phyloP scores from a whole-genome alignment of 345 rosid species.

The Stellera chamaejasme region DNA sequence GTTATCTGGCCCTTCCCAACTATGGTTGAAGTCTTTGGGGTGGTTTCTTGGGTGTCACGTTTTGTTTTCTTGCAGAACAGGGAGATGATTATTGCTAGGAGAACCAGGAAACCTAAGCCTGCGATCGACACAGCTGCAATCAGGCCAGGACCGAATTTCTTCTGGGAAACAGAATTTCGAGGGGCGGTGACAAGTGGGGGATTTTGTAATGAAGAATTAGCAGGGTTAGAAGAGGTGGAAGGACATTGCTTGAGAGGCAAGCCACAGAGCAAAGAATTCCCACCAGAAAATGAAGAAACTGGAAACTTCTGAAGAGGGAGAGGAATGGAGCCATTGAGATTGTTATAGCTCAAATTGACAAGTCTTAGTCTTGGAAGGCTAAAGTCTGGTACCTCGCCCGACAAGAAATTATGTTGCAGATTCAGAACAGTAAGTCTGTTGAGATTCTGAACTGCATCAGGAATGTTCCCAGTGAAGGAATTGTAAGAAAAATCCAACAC shows the following conservation, averaged over 20 bases:
- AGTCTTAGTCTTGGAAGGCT: constrained; percentile 38
- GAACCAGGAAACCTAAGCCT: constrained; percentile 31
- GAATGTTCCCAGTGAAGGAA: constrained; percentile 51
- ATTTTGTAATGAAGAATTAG: constrained; percentile 27
- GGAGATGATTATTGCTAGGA: constrained; percentile 25
- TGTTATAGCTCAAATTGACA: constrained; percentile 54
- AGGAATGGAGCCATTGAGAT: constrained; percentile 60
- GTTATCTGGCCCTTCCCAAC: constrained; percentile 27
- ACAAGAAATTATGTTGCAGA: constrained; percentile 48
- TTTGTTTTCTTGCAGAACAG: constrained; percentile 33
- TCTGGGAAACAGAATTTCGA: constrained; percentile 13
- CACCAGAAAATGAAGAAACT: constrained; percentile 45
- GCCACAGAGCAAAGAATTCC: constrained; percentile 61
- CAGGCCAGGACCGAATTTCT: constrained; percentile 32
- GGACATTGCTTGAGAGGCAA: constrained; percentile 41
- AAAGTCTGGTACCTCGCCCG: constrained; percentile 39
- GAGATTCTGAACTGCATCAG: constrained; percentile 27
- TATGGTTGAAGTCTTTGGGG: constrained; percentile 20
- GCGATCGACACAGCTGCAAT: constrained; percentile 41
- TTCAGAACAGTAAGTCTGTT: constrained; percentile 30
- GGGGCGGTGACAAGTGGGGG: constrained; percentile 19
- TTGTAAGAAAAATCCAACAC: constrained; percentile 62
- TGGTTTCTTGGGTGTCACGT: constrained; percentile 16
- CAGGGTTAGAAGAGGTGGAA: constrained; percentile 15
- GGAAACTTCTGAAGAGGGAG: constrained; percentile 38